Percentiles rank a stretch among this genome's conserved stretches.
phyloP scores from a whole-genome alignment of 805 yeast species.

The Candida koratica region DNA sequence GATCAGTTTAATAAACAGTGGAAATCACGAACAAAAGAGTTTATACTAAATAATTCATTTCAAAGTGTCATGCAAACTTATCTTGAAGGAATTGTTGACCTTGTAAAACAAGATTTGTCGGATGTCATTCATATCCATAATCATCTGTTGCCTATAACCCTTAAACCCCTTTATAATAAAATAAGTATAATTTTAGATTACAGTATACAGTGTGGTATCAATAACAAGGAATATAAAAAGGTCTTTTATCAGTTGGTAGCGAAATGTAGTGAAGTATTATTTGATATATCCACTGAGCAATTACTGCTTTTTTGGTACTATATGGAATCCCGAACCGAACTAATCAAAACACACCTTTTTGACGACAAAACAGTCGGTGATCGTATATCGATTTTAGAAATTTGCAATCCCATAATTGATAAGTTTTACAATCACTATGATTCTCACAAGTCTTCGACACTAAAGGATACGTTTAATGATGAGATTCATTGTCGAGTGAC shows the following conservation, averaged over 20 bases:
- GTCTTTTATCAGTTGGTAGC: constrained; percentile 25
- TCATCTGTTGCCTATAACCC: background rate
- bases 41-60: constrained; percentile 21
- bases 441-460: constrained; percentile 26
- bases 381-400: constrained; percentile 37
- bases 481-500: constrained; percentile 34
- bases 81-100: background rate
- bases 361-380: constrained; percentile 27
- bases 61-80: constrained; percentile 13
- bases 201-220: constrained; percentile 19
- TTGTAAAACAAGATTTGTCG: background rate
- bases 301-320: constrained; percentile 33
- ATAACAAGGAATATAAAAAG: constrained; percentile 17
- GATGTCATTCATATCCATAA: background rate
- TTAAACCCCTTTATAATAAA: constrained; percentile 11
- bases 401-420: constrained; percentile 38
- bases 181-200: constrained; percentile 26
- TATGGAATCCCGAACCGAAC: constrained; percentile 29
- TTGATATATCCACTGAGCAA: constrained; percentile 18
- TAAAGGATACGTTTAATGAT: constrained; percentile 39
- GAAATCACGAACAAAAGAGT: constrained; percentile 19
- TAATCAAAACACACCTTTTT: constrained; percentile 25
- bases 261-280: constrained; percentile 21
- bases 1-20: constrained; percentile 24
- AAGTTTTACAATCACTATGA: constrained; percentile 18